Percentiles rank a stretch among this genome's conserved stretches.
These are phyloP conservation scores for Trametes versicolor DNA, from an alignment of 1,284 basidiomycete species.

Conservation along the genomic window DNA sequence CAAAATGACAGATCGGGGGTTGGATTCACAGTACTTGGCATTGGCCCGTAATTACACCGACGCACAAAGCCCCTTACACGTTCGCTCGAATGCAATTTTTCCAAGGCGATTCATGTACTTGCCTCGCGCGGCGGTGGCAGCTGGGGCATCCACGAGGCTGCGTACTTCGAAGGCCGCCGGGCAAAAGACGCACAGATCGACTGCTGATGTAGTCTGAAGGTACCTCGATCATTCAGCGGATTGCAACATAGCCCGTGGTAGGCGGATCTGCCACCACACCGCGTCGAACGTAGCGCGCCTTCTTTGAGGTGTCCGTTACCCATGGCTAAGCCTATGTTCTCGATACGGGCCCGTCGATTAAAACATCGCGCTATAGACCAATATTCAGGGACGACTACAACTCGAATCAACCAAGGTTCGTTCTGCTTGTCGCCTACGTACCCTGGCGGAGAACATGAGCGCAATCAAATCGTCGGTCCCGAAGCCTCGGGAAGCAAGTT, in stretches of 20 bases:
- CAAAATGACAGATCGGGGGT: neutral
- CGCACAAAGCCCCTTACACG: neutral
- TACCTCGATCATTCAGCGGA: neutral
- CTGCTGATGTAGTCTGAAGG: neutral
- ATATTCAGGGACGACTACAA: no score
- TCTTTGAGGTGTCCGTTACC: neutral
- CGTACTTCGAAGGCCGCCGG: neutral
- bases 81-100: neutral
- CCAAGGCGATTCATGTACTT: neutral
- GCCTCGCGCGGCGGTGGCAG: neutral
- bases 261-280: conserved; percentile 4
- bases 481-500: neutral
- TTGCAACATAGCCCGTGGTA: neutral
- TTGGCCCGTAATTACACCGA: no score
- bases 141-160: neutral
- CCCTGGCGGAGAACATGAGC: no score
- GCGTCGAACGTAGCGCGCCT: no score
- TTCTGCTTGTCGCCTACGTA: no score
- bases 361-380: no score
- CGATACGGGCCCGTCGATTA: neutral
- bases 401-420: no score
- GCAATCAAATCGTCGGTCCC: no score
- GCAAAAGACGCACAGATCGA: neutral
- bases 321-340: neutral
- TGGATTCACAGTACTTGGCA: neutral